Base-by-base conservation (phyloP, 371 early-diverging fungal genomes). In the Mortierella sp. region DNA sequence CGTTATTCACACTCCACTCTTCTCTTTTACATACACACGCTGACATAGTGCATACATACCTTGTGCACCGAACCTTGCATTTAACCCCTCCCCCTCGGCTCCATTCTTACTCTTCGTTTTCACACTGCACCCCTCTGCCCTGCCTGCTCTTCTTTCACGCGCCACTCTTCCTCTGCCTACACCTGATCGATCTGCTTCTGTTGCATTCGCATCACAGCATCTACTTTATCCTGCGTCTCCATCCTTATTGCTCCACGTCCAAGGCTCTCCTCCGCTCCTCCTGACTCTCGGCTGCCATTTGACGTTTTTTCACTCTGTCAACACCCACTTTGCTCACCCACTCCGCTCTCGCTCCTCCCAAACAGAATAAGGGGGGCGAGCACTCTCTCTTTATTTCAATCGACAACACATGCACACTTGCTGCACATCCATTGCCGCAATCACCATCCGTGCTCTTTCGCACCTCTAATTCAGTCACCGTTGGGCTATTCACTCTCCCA, bases 201-300 rank as follows among this genome's bases (percentile, higher is more conserved):
- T 28, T 59, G 55, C 24, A 24, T 55, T 26, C n/a, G 55, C 6
- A 11, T 28, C 2, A 13, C 57, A 34, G 4, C 31, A 61, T 31
- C 61, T 31, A 61, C 61, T 34, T 34, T 59, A 59, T 59, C 59
- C 59, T 31, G 31, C 31, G 2, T 64, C 37, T 37, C 34, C 24
- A 8, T 67, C 24, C 43, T 67, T 67, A 40, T 67, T 40, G 8
- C 67, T 67, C 67, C 67, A 67, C 67, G 19, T 67, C 67, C 67
- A 67, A 37, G 19, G 67, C 67, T 67, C 67, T 67, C 40, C n/a
- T 14, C 28, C 57, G 4, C 28, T 57, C 9, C 11, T 57, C 14
- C 34, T 40, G 9, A 21, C 67, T 37, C 40, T 37, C 67, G 67
- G 67, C 11, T 67, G 67, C 40, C 67, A 24, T 40, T 67, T 67